Percentiles rank a stretch among this genome's conserved stretches.
These are phyloP conservation scores for Extremus antarcticus DNA, from an alignment of 495 filamentous ascomycete genomes.

Conservation along the genomic window DNA sequence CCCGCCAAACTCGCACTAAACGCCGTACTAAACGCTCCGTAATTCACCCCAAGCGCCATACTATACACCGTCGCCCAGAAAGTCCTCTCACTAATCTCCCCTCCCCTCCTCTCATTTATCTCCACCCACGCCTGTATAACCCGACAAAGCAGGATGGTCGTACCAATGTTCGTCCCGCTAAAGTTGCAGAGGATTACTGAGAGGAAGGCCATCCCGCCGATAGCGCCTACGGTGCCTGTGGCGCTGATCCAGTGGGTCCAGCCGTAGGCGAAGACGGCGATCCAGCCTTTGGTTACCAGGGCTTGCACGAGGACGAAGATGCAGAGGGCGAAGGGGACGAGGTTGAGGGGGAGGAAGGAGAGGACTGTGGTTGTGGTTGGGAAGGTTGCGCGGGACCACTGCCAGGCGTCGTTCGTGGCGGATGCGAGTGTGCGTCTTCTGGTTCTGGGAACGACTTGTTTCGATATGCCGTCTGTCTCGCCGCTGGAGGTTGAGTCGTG, in stretches of 20 bases:
- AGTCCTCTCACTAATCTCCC: slow-evolving; percentile 42
- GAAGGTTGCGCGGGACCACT: slow-evolving; percentile 54
- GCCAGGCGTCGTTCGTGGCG: not conserved
- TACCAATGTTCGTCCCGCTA: slow-evolving; percentile 60
- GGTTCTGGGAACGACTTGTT: not conserved
- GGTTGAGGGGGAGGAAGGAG: slow-evolving; percentile 47
- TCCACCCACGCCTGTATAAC: slow-evolving; percentile 52
- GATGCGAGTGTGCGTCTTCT: not conserved
- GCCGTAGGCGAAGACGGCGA: slow-evolving; percentile 53
- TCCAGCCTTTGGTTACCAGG: slow-evolving; percentile 57
- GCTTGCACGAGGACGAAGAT: slow-evolving; percentile 63
- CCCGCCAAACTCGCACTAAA: slow-evolving; percentile 58
- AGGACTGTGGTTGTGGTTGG: slow-evolving; percentile 52
- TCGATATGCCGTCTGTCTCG: slow-evolving; percentile 1
- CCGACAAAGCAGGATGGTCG: slow-evolving; percentile 54
- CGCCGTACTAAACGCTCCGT: slow-evolving; percentile 54
- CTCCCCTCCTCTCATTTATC: slow-evolving; percentile 37
- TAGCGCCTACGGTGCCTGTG: slow-evolving; percentile 51
- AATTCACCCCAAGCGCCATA: slow-evolving; percentile 56
- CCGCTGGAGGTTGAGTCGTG: slow-evolving; percentile 1
- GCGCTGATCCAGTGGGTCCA: slow-evolving; percentile 58
- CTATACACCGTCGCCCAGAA: slow-evolving; percentile 58
- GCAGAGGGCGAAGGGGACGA: slow-evolving; percentile 53
- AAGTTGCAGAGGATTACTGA: slow-evolving; percentile 60
- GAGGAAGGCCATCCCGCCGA: slow-evolving; percentile 57